phyloP scores from a whole-genome alignment of 164 flowering plant genomes.

The Vitis amurensis region DNA sequence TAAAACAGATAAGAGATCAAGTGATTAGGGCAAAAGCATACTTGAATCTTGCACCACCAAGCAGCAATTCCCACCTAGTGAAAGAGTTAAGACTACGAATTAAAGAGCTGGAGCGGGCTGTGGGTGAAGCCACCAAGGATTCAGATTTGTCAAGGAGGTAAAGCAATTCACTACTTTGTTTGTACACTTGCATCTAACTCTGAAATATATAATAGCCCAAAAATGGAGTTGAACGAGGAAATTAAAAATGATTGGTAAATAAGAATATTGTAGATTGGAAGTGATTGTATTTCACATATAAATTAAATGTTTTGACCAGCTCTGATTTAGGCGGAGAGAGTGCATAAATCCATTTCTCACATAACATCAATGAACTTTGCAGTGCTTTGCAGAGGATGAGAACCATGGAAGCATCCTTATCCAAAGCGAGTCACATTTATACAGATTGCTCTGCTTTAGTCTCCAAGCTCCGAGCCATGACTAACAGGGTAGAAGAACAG shows the following conservation, averaged over 20 bases:
- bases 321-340: background rate
- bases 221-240: background rate
- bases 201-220: background rate
- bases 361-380: conserved; percentile 27
- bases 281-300: too few relatives aligned
- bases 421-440: conserved; percentile 61
- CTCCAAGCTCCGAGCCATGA: conserved; percentile 79
- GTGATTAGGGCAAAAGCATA: conserved; percentile 77
- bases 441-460: conserved; percentile 73
- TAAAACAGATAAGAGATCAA: conserved; percentile 83
- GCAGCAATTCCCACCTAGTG: conserved; percentile 65
- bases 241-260: background rate
- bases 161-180: background rate
- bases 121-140: conserved; percentile 71
- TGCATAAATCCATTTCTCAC: conserved; percentile 1
- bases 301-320: background rate
- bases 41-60: conserved; percentile 64
- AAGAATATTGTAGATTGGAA: background rate
- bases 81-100: conserved; percentile 75
- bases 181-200: background rate
- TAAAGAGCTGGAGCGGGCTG: conserved; percentile 70
- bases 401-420: conserved; percentile 67
- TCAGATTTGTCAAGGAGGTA: conserved; percentile 80
- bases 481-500: conserved; percentile 74
- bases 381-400: conserved; percentile 77